phyloP scores from a whole-genome alignment of 441 rosid species.

The Pelargonium australe region DNA sequence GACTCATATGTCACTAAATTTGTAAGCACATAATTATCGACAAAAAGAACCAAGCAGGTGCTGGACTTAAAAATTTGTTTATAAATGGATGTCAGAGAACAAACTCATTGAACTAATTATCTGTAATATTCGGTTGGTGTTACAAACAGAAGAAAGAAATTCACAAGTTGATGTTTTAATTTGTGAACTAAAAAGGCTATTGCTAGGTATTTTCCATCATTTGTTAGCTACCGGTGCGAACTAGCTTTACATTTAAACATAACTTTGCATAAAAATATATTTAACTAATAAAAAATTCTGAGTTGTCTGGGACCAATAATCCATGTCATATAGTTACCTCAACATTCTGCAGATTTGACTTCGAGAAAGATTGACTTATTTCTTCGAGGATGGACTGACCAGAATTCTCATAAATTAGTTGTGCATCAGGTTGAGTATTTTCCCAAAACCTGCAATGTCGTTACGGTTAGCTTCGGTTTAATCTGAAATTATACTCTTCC shows the following conservation, averaged over 20 bases:
- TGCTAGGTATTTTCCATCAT: constrained; percentile 1
- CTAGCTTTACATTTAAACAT: constrained; percentile 8
- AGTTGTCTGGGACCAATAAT: constrained; percentile 12
- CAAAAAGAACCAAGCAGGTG: not conserved
- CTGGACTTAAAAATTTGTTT: not conserved
- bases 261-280: not conserved
- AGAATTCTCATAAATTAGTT: not conserved
- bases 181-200: not conserved
- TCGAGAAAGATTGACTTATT: constrained; percentile 13
- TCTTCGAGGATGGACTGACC: constrained; percentile 7
- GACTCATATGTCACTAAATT: not conserved
- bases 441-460: constrained; percentile 24
- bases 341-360: constrained; percentile 14
- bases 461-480: constrained; percentile 7
- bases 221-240: not conserved
- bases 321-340: constrained; percentile 31
- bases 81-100: not conserved
- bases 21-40: not conserved
- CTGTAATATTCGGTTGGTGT: not conserved
- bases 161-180: constrained; percentile 11
- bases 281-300: constrained; percentile 8
- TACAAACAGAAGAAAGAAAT: not conserved
- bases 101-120: constrained; percentile 3
- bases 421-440: not conserved
- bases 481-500: constrained; percentile 1